Conservation (phyloP, 108 stramenopile species). For the Schizochytrium sp. region DNA sequence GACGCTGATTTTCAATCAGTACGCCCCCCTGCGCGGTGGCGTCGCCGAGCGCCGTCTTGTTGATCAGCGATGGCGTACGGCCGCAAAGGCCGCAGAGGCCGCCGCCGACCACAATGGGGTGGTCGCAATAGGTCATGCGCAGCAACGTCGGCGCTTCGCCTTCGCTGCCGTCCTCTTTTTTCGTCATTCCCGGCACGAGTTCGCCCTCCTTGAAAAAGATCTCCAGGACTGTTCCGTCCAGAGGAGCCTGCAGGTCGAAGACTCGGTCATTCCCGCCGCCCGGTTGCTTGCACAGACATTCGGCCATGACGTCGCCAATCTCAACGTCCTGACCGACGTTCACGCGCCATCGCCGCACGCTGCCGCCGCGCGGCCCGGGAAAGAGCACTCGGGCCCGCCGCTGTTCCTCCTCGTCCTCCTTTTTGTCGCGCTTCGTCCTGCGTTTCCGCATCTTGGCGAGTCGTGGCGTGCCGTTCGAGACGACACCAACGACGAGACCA, state of each 20-base stretch:
- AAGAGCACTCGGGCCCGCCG: background rate
- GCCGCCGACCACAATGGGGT: background rate
- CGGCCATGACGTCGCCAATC: background rate
- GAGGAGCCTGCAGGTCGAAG: background rate
- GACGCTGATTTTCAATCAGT: background rate
- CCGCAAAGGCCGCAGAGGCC: conserved; percentile 8
- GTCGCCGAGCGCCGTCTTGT: background rate
- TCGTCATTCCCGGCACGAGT: background rate
- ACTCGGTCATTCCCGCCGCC: background rate
- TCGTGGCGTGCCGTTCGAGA: background rate
- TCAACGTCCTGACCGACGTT: background rate
- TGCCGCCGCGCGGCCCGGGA: background rate
- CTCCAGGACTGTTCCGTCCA: background rate
- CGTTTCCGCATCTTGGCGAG: background rate
- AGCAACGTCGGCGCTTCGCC: background rate
- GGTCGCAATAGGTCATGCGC: background rate
- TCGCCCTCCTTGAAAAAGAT: background rate
- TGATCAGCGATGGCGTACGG: background rate
- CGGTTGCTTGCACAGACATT: background rate
- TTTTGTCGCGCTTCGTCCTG: background rate
- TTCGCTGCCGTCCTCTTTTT: background rate
- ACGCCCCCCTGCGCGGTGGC: background rate
- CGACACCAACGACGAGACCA: background rate
- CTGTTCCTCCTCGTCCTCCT: background rate
- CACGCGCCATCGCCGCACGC: background rate